Percentiles rank a stretch among this genome's conserved stretches.
Conservation (phyloP, 257 asterid species). For the Solanum verrucosum region DNA sequence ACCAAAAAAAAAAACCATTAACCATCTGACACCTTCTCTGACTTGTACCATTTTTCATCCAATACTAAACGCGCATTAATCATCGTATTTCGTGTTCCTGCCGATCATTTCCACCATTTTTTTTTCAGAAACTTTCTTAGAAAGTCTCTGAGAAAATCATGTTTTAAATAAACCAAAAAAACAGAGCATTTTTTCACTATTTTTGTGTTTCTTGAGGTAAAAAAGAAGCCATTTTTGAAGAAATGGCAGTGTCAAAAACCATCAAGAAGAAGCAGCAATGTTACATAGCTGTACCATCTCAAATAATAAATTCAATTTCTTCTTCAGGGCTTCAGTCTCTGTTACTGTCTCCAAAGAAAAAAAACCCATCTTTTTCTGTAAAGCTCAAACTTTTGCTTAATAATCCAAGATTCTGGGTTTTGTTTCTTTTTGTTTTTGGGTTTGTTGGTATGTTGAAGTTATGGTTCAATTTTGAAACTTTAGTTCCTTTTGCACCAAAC, state of each 20-base stretch:
- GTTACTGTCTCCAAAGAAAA: slow-evolving; percentile 62
- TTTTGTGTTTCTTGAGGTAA: background rate
- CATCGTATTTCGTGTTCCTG: slow-evolving; percentile 15
- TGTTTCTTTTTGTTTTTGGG: slow-evolving; percentile 36
- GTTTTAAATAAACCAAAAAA: background rate
- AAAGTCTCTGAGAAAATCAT: slow-evolving; percentile 16
- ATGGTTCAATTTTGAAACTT: slow-evolving; percentile 42
- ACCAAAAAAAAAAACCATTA: background rate
- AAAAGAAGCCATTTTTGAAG: background rate
- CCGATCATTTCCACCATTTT: slow-evolving; percentile 19
- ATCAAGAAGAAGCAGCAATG: slow-evolving; percentile 58
- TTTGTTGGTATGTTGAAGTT: slow-evolving; percentile 49
- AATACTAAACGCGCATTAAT: slow-evolving; percentile 37
- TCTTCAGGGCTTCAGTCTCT: slow-evolving; percentile 68
- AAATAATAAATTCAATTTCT: slow-evolving; percentile 59
- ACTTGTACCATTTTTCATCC: slow-evolving; percentile 17
- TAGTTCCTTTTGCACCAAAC: slow-evolving; percentile 33
- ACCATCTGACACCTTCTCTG: slow-evolving; percentile 38
- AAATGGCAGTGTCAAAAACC: slow-evolving; percentile 76
- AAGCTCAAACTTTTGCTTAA: slow-evolving; percentile 28
- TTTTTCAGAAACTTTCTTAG: slow-evolving; percentile 19
- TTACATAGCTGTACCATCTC: slow-evolving; percentile 83
- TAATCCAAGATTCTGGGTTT: slow-evolving; percentile 46
- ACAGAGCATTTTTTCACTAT: background rate
- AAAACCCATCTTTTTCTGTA: slow-evolving; percentile 15